A percentile compares a stretch with the other conserved stretches of the same genome.
phyloP scores from a whole-genome alignment of 345 rosid species.

The Cardamine resedifolia region DNA sequence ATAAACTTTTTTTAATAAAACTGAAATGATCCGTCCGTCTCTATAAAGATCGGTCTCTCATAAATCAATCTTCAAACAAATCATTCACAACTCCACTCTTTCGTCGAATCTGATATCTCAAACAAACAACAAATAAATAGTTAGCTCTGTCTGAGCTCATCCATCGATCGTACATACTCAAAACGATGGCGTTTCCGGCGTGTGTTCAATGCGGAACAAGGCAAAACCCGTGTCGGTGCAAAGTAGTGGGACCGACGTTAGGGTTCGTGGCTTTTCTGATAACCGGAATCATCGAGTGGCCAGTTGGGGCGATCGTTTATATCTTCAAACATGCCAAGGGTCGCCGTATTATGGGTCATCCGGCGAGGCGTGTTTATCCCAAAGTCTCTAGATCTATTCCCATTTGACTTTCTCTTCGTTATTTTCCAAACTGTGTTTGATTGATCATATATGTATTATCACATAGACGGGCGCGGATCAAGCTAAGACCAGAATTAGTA shows the following conservation, averaged over 20 bases:
- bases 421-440: background rate
- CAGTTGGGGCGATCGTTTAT: slow-evolving; percentile 78
- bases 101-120: background rate
- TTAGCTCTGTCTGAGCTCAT: background rate
- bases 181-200: slow-evolving; percentile 44
- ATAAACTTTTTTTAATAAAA: background rate
- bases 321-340: slow-evolving; percentile 70
- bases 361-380: slow-evolving; percentile 68
- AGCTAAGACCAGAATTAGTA: slow-evolving; percentile 4
- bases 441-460: background rate
- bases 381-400: slow-evolving; percentile 58
- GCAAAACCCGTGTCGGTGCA: slow-evolving; percentile 83
- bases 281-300: slow-evolving; percentile 81
- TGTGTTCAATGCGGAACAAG: slow-evolving; percentile 68
- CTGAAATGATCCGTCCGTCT: slow-evolving; percentile 8
- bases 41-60: slow-evolving; percentile 7
- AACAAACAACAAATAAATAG: background rate
- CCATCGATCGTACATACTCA: background rate
- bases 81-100: background rate
- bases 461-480: background rate
- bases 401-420: slow-evolving; percentile 39
- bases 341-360: slow-evolving; percentile 83
- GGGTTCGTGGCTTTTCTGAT: slow-evolving; percentile 72
- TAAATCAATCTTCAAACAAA: background rate
- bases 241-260: slow-evolving; percentile 75